phyloP scores from a whole-genome alignment of 2,329 filamentous ascomycete genomes.

The Fusarium protoensiforme region DNA sequence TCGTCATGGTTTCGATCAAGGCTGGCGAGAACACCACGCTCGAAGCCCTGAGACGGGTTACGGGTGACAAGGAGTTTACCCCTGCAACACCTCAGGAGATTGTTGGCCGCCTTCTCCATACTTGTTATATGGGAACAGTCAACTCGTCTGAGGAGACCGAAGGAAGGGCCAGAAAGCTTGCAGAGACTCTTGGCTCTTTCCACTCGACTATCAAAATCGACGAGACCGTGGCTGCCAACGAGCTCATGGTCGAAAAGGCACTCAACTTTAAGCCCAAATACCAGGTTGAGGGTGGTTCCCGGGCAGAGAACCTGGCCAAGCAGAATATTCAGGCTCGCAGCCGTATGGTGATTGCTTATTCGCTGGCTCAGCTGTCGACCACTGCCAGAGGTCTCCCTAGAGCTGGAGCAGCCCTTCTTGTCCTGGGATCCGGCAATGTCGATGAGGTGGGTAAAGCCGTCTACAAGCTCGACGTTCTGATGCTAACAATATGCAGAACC shows the following conservation, averaged over 20 bases:
- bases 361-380: slow-evolving; percentile 51
- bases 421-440: background rate
- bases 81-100: background rate
- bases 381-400: slow-evolving; percentile 26
- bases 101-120: background rate
- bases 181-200: background rate
- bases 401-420: slow-evolving; percentile 34
- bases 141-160: background rate
- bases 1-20: background rate
- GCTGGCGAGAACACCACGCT: background rate
- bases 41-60: background rate
- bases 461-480: slow-evolving; percentile 30
- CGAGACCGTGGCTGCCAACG: background rate
- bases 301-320: slow-evolving; percentile 62
- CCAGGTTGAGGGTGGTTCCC: slow-evolving; percentile 60
- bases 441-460: slow-evolving; percentile 21
- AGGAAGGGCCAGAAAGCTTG: background rate
- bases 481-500: background rate
- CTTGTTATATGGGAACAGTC: background rate
- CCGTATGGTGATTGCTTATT: slow-evolving; percentile 3
- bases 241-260: background rate
- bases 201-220: background rate
- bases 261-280: background rate
- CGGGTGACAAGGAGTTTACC: background rate
- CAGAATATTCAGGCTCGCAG: background rate